Percentiles rank a stretch among this genome's conserved stretches.
phyloP scores from a whole-genome alignment of 2,329 filamentous ascomycete genomes.

The Erysiphe pulchra region DNA sequence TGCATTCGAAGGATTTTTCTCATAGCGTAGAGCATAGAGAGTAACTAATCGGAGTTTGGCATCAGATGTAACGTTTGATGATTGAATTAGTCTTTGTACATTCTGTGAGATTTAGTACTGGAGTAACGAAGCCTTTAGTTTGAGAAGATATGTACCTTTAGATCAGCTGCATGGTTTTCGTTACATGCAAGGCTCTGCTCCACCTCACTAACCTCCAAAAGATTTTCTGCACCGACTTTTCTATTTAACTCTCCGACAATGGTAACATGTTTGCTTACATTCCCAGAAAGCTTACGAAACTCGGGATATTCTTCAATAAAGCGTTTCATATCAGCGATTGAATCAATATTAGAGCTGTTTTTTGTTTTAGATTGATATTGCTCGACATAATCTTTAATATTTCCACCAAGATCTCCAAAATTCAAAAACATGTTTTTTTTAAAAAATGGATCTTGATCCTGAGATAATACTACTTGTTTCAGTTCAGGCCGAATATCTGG shows the following conservation, averaged over 20 bases:
- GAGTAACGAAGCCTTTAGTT: neutral
- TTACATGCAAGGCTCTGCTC: slow-evolving; percentile 94
- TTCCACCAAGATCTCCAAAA: slow-evolving; percentile 82
- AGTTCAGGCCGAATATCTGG: slow-evolving; percentile 68
- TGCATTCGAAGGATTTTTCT: slow-evolving; percentile 62
- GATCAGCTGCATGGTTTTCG: slow-evolving; percentile 72
- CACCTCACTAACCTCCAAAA: slow-evolving; percentile 90
- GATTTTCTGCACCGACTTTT: slow-evolving; percentile 57
- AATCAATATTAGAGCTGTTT: slow-evolving; percentile 84
- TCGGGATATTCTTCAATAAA: slow-evolving; percentile 98
- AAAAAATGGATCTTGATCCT: slow-evolving; percentile 96
- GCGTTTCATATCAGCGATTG: slow-evolving; percentile 94
- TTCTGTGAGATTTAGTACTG: slow-evolving; percentile 24
- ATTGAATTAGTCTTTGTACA: slow-evolving; percentile 66
- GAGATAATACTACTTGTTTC: slow-evolving; percentile 81
- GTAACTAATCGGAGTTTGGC: slow-evolving; percentile 79
- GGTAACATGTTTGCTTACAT: slow-evolving; percentile 96
- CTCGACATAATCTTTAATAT: slow-evolving; percentile 95
- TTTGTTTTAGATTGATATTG: slow-evolving; percentile 98
- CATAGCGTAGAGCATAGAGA: slow-evolving; percentile 83
- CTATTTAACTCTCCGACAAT: slow-evolving; percentile 82
- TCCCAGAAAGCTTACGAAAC: slow-evolving; percentile 87
- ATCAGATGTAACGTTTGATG: slow-evolving; percentile 47
- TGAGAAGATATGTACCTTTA: slow-evolving; percentile 38
- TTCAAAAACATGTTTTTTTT: slow-evolving; percentile 98